Evolutionary conservation across 768 basidiomycete species (phyloP), one percentile per base, ranked within the genome.

Genomic region (Boletus subparvulus): DNA sequence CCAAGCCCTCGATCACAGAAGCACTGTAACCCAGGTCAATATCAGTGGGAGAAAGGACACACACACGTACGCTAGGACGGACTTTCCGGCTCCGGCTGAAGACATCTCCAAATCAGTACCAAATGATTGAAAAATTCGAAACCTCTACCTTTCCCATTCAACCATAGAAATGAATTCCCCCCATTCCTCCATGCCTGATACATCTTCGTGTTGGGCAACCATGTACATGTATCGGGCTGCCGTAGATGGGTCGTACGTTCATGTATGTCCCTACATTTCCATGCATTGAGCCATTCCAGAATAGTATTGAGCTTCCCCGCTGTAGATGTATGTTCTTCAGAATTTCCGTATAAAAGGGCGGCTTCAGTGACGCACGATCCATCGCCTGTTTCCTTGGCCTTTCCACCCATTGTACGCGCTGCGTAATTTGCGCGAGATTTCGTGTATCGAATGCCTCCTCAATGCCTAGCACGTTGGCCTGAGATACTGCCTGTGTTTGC

Each of bases 31-130:
- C 16, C n/a, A 8, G 1, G n/a, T 60, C 12, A 59, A 33, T 21
- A 32, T 33, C 6, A 6, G 24, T 16, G 3, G 9, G 19, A 10
- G 7, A 0, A 3, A 17, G 3, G 4, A 44, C 19, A 17, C 1
- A 13, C 0, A 11, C 21, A 52, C 46, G 12, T 32, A 61, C 50
- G 58, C 41, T 12, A 61, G 9, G 1, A 60, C 58, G 4, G 60
- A 51, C 19, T 61, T 59, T 7, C 58, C 50, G 6, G 53, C 50
- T 1, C 50, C 58, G 9, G 46, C 60, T 60, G 21, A 12, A 32
- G 4, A 21, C 11, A 33, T 24, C 1, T 33, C 3, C 13, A 16
- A 4, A 7, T 44, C 11, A 45, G 32, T 10, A 2, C 24, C 41
- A 24, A 24, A 44, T 8, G 9, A 14, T 4, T 21, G 10, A 12